Conservation (phyloP, 2,329 filamentous ascomycete species). For the Dactylonectria estremocensis region DNA sequence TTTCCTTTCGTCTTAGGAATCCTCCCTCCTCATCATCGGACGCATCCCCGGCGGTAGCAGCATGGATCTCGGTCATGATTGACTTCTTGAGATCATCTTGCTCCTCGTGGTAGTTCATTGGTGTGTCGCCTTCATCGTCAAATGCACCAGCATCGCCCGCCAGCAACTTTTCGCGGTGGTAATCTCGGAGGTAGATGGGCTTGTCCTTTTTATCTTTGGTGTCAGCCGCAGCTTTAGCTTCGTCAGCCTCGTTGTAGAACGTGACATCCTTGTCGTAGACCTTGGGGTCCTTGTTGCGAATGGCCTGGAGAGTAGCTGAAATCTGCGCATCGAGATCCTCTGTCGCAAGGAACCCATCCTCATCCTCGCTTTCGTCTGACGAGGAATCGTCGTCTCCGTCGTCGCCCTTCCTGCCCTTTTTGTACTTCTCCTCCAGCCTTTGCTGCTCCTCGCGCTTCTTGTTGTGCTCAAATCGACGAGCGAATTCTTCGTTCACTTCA, state of each 20-base stretch:
- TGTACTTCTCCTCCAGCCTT: conserved; percentile 88
- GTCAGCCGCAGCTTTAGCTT: conserved; percentile 52
- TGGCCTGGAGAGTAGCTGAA: conserved; percentile 87
- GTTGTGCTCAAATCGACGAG: conserved; percentile 93
- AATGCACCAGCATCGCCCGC: conserved; percentile 75
- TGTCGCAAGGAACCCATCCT: conserved; percentile 89
- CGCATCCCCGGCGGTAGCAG: conserved; percentile 67
- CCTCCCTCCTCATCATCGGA: conserved; percentile 74
- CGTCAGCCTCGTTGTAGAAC: conserved; percentile 81
- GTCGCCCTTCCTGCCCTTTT: conserved; percentile 61
- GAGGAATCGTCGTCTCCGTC: conserved; percentile 73
- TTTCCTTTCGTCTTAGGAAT: conserved; percentile 79
- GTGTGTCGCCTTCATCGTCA: conserved; percentile 70
- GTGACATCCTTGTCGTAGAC: conserved; percentile 86
- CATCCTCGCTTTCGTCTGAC: conserved; percentile 88
- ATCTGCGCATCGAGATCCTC: conserved; percentile 90
- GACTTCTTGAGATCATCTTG: conserved; percentile 86
- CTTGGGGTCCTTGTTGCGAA: conserved; percentile 90
- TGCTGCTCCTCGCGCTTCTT: conserved; percentile 94
- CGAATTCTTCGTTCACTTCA: conserved; percentile 93
- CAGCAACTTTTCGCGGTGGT: conserved; percentile 92
- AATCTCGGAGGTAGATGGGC: conserved; percentile 88
- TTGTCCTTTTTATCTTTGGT: conserved; percentile 78
- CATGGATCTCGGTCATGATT: conserved; percentile 86
- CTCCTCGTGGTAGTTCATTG: conserved; percentile 87